phyloP scores from a whole-genome alignment of 768 basidiomycete genomes.

The Termitomyces sp. region DNA sequence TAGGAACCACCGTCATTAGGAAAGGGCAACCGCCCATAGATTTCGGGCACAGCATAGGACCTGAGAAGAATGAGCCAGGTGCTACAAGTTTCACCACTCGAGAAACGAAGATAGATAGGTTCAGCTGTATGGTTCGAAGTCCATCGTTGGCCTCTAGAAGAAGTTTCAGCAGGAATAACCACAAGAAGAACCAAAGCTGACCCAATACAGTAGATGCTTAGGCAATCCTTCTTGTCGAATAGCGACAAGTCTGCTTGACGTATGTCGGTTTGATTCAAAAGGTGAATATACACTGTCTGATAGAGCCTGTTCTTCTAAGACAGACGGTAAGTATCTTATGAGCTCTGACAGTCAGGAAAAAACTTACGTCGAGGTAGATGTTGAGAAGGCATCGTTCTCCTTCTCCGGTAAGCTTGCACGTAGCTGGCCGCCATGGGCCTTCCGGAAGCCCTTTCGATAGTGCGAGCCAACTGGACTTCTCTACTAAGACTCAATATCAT shows the following conservation, averaged over 20 bases:
- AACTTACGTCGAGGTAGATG: conserved; percentile 71
- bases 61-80: conserved; percentile 80
- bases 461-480: conserved; percentile 72
- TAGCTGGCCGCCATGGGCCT: conserved; percentile 70
- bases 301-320: conserved; percentile 68
- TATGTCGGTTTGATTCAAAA: conserved; percentile 78
- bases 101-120: conserved; percentile 75
- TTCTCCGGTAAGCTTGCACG: conserved; percentile 69
- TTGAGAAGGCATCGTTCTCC: conserved; percentile 66
- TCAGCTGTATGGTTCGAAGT: conserved; percentile 50
- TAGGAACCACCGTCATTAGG: conserved; percentile 71
- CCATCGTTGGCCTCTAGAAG: conserved; percentile 60
- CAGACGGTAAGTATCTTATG: conserved; percentile 17
- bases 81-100: conserved; percentile 58
- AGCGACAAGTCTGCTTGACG: conserved; percentile 73
- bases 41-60: conserved; percentile 79
- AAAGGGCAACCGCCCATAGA: conserved; percentile 61
- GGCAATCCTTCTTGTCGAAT: conserved; percentile 73
- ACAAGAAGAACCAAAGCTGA: conserved; percentile 26
- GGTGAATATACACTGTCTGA: conserved; percentile 71
- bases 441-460: conserved; percentile 49
- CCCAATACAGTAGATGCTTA: conserved; percentile 68
- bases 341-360: conserved; percentile 3
- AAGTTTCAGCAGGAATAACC: conserved; percentile 2
- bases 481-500: conserved; percentile 32